phyloP scores from a whole-genome alignment of 1,139 yeast genomes.

The Pichia sp. region DNA sequence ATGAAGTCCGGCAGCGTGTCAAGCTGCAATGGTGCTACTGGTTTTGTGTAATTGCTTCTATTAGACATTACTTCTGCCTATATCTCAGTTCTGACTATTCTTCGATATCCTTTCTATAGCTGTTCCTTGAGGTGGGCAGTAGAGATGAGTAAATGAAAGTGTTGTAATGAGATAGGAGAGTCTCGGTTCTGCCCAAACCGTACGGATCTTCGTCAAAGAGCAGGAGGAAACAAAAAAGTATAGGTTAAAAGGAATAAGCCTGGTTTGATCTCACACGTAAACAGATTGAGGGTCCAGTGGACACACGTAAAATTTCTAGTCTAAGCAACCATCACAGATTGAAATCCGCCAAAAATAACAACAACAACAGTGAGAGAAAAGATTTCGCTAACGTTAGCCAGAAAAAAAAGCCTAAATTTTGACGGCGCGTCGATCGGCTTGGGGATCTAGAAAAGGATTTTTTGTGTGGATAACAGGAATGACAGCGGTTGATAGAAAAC shows the following conservation, averaged over 20 bases:
- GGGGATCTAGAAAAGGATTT: not conserved
- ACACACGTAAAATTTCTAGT: not conserved
- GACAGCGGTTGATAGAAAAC: not conserved
- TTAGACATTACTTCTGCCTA: not conserved
- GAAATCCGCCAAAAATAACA: not conserved
- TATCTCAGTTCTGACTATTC: not conserved
- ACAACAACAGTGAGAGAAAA: not conserved
- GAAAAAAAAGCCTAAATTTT: not conserved
- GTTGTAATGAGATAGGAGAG: too few relatives aligned
- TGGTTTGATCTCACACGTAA: too few relatives aligned
- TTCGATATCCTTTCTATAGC: not conserved
- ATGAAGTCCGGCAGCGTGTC: slow-evolving; percentile 31
- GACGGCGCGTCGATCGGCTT: slow-evolving; percentile 1
- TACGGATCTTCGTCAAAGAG: too few relatives aligned
- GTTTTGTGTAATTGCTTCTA: not conserved
- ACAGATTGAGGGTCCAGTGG: not conserved
- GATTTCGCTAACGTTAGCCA: not conserved
- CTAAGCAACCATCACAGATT: not conserved
- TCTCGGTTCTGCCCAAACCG: too few relatives aligned
- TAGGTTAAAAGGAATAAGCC: too few relatives aligned
- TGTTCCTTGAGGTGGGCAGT: not conserved
- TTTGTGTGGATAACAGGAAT: not conserved
- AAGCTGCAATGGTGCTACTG: slow-evolving; percentile 20
- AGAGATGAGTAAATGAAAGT: too few relatives aligned
- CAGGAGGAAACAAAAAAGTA: too few relatives aligned